Conservation (phyloP, 2,329 filamentous ascomycete genomes). For the Xylariaceae sp. region DNA sequence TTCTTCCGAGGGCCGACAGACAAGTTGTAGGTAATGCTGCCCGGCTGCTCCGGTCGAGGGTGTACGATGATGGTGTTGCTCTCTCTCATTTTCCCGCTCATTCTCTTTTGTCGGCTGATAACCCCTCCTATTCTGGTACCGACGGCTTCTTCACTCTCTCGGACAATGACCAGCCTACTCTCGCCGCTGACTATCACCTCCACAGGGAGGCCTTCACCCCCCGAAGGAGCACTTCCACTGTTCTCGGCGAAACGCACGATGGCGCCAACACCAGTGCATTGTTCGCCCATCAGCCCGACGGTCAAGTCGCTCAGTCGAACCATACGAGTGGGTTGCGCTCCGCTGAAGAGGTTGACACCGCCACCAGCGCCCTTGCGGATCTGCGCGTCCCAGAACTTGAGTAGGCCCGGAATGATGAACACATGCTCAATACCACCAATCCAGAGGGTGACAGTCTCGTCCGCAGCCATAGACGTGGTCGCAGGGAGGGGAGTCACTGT, state of each 20-base stretch:
- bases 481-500: slow-evolving; percentile 38
- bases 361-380: slow-evolving; percentile 42
- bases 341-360: slow-evolving; percentile 48
- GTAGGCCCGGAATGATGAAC: slow-evolving; percentile 46
- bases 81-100: slow-evolving; percentile 30
- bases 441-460: slow-evolving; percentile 51
- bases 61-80: slow-evolving; percentile 48
- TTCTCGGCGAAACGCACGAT: slow-evolving; percentile 30
- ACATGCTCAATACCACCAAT: slow-evolving; percentile 49
- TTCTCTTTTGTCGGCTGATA: slow-evolving; percentile 21
- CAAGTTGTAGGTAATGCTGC: slow-evolving; percentile 41
- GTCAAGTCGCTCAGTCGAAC: slow-evolving; percentile 45
- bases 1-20: slow-evolving; percentile 26
- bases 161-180: slow-evolving; percentile 46
- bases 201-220: slow-evolving; percentile 35
- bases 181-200: slow-evolving; percentile 50
- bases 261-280: slow-evolving; percentile 44
- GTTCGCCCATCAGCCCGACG: slow-evolving; percentile 48
- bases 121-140: slow-evolving; percentile 36
- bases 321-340: slow-evolving; percentile 48
- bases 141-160: slow-evolving; percentile 42
- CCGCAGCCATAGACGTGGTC: slow-evolving; percentile 34
- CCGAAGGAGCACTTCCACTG: slow-evolving; percentile 15
- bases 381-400: slow-evolving; percentile 54
- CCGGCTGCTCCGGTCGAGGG: slow-evolving; percentile 33